A percentile compares a stretch with the other conserved stretches of the same genome.
Conservation (phyloP, 2,329 filamentous ascomycete genomes). For the Aspergillus phoenicis region DNA sequence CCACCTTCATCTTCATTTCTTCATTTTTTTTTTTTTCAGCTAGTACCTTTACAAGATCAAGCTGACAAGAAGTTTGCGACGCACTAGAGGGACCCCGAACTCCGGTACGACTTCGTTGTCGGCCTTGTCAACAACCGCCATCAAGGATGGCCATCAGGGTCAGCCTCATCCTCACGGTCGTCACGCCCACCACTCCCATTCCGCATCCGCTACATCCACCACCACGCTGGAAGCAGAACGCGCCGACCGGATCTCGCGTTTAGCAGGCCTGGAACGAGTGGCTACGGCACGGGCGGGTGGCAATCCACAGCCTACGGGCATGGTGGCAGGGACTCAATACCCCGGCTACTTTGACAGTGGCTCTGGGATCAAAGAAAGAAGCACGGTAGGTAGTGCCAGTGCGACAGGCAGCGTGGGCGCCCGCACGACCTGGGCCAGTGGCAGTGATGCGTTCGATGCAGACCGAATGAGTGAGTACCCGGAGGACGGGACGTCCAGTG, state of each 20-base stretch:
- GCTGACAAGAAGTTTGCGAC: slow-evolving; percentile 22
- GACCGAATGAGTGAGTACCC: slow-evolving; percentile 67
- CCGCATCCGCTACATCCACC: slow-evolving; percentile 60
- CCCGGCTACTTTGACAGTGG: slow-evolving; percentile 80
- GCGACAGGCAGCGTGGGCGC: slow-evolving; percentile 74
- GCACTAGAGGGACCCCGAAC: slow-evolving; percentile 82
- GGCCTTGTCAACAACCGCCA: slow-evolving; percentile 87
- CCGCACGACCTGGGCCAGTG: slow-evolving; percentile 68
- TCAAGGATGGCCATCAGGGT: slow-evolving; percentile 93
- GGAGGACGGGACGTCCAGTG: slow-evolving; percentile 64
- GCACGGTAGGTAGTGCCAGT: slow-evolving; percentile 87
- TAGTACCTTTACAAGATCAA: background rate
- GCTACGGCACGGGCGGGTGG: slow-evolving; percentile 67
- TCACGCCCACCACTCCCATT: slow-evolving; percentile 58
- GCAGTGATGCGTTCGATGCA: slow-evolving; percentile 60
- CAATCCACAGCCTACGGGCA: slow-evolving; percentile 32
- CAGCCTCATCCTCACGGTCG: slow-evolving; percentile 65
- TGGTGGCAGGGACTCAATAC: slow-evolving; percentile 44
- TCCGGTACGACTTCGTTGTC: slow-evolving; percentile 91
- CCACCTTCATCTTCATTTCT: background rate
- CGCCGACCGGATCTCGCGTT: slow-evolving; percentile 90
- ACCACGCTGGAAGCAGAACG: slow-evolving; percentile 87
- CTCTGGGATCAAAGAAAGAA: slow-evolving; percentile 74
- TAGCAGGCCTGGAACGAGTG: slow-evolving; percentile 87
- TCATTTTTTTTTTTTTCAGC: too few relatives aligned